Conservation (phyloP, 2,329 filamentous ascomycete species). For the Botrytis deweyae region DNA sequence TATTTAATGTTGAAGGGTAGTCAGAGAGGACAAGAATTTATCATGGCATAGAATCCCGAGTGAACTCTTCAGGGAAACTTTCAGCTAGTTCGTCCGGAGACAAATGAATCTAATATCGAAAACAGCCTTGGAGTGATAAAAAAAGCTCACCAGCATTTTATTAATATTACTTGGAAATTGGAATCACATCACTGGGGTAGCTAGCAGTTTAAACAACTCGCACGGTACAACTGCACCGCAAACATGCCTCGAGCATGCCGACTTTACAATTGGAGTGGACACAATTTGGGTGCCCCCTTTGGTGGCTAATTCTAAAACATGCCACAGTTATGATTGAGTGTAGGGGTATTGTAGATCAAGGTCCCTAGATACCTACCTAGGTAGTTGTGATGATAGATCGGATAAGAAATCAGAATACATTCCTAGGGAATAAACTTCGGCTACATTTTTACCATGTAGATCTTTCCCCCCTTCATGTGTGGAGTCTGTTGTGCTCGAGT, state of each 20-base stretch:
- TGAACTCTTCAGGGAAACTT: background rate
- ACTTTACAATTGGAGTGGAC: background rate
- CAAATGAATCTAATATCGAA: slow-evolving; percentile 3
- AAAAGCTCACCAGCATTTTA: background rate
- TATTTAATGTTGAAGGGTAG: background rate
- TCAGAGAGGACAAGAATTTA: background rate
- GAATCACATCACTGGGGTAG: background rate
- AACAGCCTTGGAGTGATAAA: background rate
- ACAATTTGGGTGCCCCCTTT: background rate
- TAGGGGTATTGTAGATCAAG: background rate
- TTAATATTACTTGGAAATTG: slow-evolving; percentile 9
- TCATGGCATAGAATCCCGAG: background rate
- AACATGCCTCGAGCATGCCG: background rate
- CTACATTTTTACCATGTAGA: background rate
- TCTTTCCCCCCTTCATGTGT: background rate
- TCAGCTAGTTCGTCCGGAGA: background rate
- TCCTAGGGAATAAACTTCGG: background rate
- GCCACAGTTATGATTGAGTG: background rate
- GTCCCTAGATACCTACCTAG: background rate
- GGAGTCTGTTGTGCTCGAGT: background rate
- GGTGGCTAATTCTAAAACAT: background rate
- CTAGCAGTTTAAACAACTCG: background rate
- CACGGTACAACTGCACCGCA: background rate
- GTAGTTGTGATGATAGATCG: background rate
- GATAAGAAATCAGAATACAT: background rate